A percentile compares a stretch with the other conserved stretches of the same genome.
Evolutionary conservation across 2,329 filamentous ascomycete species (phyloP).

Genomic region (Meredithiella fracta): DNA sequence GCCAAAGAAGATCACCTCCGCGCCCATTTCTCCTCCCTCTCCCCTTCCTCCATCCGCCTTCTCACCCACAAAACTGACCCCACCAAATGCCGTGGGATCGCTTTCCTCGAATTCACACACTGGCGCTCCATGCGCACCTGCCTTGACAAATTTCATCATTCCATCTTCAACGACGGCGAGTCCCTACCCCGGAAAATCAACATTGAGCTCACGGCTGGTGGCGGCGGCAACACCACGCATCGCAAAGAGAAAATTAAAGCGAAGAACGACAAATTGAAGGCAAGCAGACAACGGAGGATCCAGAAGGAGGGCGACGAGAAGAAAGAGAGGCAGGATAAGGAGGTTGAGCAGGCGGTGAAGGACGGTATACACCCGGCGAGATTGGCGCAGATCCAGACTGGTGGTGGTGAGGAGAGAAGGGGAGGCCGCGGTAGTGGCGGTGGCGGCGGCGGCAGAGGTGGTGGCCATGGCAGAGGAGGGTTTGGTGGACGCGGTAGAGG

Average conservation of each 20-base stretch:
- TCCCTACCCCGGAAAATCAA: conserved; percentile 60
- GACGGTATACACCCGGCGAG: conserved; percentile 36
- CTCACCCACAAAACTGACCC: conserved; percentile 49
- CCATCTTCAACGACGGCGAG: conserved; percentile 45
- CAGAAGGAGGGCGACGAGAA: conserved; percentile 30
- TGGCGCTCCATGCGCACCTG: conserved; percentile 88
- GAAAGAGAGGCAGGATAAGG: conserved; percentile 24
- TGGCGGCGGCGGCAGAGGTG: conserved; percentile 4
- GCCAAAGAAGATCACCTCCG: conserved; percentile 54
- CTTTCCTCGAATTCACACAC: conserved; percentile 76
- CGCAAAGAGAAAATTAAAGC: conserved; percentile 61
- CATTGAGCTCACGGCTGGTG: conserved; percentile 80
- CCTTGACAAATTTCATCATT: conserved; percentile 80
- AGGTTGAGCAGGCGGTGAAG: conserved; percentile 17
- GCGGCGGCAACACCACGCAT: conserved; percentile 59
- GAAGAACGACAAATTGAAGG: conserved; percentile 76
- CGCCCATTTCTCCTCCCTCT: conserved; percentile 62
- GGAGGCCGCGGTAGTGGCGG: conserved; percentile 7
- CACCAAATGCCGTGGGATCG: conserved; percentile 55
- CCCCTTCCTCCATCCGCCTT: conserved; percentile 54
- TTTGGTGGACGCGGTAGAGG: conserved; percentile 4
- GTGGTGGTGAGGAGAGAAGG: conserved; percentile 2
- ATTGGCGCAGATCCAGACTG: conserved; percentile 20
- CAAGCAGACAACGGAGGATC: conserved; percentile 36
- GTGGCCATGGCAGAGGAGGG: conserved; percentile 1